Conservation (phyloP, 345 rosid species). For the Salix udensis region DNA sequence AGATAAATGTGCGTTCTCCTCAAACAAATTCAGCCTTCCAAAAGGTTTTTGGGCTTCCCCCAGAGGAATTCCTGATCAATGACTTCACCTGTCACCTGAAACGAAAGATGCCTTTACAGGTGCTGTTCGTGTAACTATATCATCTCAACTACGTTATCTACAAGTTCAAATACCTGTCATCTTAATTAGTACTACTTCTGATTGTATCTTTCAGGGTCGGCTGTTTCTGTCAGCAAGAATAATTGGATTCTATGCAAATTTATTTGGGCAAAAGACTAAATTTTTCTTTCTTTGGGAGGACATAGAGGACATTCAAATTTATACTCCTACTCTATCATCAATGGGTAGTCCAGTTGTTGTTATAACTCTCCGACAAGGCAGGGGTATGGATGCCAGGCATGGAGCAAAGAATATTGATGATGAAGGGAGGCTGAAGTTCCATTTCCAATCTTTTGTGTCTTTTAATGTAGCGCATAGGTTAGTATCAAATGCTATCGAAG, state of each 20-base stretch:
- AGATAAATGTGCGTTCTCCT: conserved; percentile 93
- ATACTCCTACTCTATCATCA: conserved; percentile 77
- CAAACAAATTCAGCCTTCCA: conserved; percentile 96
- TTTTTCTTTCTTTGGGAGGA: conserved; percentile 98
- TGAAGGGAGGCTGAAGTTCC: conserved; percentile 91
- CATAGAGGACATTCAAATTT: conserved; percentile 76
- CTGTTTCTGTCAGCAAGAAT: conserved; percentile 87
- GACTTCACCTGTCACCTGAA: conserved; percentile 96
- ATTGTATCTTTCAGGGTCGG: conserved; percentile 65
- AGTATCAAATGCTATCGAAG: conserved; percentile 12
- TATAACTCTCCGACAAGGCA: conserved; percentile 69
- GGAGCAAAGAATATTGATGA: conserved; percentile 86
- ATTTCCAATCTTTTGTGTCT: conserved; percentile 95
- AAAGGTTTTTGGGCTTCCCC: conserved; percentile 91
- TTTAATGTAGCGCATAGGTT: conserved; percentile 84
- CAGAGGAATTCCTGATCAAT: conserved; percentile 94
- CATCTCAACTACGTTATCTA: background rate
- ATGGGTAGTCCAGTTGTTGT: conserved; percentile 91
- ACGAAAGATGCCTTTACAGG: conserved; percentile 95
- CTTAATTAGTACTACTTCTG: conserved; percentile 2
- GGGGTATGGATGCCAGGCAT: conserved; percentile 83
- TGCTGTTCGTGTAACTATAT: conserved; percentile 23
- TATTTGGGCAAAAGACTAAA: conserved; percentile 87
- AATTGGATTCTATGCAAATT: conserved; percentile 85
- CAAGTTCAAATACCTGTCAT: background rate